These are phyloP conservation scores for Komagataella ulmi DNA, from an alignment of 805 yeast genomes.

Conservation along the genomic window DNA sequence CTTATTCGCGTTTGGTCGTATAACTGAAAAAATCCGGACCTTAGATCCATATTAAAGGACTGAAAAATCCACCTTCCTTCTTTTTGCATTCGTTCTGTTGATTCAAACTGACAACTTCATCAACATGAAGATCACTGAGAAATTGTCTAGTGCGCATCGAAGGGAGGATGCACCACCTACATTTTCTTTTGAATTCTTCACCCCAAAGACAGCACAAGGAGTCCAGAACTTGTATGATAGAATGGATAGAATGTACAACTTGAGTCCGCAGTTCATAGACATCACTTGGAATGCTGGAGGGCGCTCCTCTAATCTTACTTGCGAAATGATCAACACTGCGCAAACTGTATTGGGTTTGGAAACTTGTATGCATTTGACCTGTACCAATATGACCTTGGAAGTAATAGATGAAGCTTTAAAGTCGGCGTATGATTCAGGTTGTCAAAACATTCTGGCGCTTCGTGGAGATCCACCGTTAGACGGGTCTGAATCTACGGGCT, in stretches of 20 bases:
- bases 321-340: slow-evolving; percentile 84
- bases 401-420: slow-evolving; percentile 75
- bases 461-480: slow-evolving; percentile 91
- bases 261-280: slow-evolving; percentile 85
- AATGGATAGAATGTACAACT: slow-evolving; percentile 93
- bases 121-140: slow-evolving; percentile 31
- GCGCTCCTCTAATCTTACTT: slow-evolving; percentile 65
- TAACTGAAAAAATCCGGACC: not conserved
- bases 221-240: slow-evolving; percentile 92
- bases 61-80: not conserved
- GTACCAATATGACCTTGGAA: slow-evolving; percentile 83
- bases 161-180: slow-evolving; percentile 35
- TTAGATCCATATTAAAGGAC: not conserved
- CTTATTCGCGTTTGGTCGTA: not conserved
- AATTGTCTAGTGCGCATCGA: slow-evolving; percentile 25
- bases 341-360: slow-evolving; percentile 86
- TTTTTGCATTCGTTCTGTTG: not conserved
- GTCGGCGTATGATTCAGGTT: slow-evolving; percentile 81
- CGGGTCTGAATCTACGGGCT: slow-evolving; percentile 66
- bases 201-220: slow-evolving; percentile 95
- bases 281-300: slow-evolving; percentile 99
- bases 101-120: not conserved
- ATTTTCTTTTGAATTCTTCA: slow-evolving; percentile 92
- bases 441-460: slow-evolving; percentile 87
- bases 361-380: slow-evolving; percentile 96